These are phyloP conservation scores for Astrephomene gubernaculifera DNA, from an alignment of 139 green algal species.

Conservation along the genomic window DNA sequence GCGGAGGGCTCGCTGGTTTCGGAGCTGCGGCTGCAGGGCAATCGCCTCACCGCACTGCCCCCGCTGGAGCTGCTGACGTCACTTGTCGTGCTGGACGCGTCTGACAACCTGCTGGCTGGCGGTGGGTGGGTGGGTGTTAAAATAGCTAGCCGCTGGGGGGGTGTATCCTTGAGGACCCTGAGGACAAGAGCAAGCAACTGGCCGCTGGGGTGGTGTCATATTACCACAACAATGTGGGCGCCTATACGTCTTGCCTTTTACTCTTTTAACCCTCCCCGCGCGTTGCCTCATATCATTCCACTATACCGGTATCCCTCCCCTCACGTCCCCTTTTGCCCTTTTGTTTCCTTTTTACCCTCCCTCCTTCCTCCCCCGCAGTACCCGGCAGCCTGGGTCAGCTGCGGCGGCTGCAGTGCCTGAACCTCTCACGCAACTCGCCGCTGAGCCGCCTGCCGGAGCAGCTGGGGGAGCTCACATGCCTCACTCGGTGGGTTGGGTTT, in stretches of 20 bases:
- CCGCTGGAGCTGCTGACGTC: conserved; percentile 34
- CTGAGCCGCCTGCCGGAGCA: not conserved
- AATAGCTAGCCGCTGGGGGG: not conserved
- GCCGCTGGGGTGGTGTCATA: too few species aligned
- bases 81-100: conserved; percentile 14
- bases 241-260: too few species aligned
- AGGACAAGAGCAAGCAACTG: too few species aligned
- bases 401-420: not conserved
- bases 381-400: conserved; percentile 16
- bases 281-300: too few species aligned
- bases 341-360: not conserved
- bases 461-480: conserved; percentile 2
- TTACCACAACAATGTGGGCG: too few species aligned
- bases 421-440: conserved; percentile 24
- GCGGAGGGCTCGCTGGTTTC: conserved; percentile 23
- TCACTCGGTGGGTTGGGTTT: conserved; percentile 9
- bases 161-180: too few species aligned
- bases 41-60: conserved; percentile 11
- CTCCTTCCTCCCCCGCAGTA: not conserved
- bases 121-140: not conserved
- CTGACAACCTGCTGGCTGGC: conserved; percentile 1
- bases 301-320: too few species aligned
- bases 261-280: too few species aligned
- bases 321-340: too few species aligned
- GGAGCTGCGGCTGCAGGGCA: conserved; percentile 31